Conservation (phyloP, 345 rosid species). For the Salix purpurea region DNA sequence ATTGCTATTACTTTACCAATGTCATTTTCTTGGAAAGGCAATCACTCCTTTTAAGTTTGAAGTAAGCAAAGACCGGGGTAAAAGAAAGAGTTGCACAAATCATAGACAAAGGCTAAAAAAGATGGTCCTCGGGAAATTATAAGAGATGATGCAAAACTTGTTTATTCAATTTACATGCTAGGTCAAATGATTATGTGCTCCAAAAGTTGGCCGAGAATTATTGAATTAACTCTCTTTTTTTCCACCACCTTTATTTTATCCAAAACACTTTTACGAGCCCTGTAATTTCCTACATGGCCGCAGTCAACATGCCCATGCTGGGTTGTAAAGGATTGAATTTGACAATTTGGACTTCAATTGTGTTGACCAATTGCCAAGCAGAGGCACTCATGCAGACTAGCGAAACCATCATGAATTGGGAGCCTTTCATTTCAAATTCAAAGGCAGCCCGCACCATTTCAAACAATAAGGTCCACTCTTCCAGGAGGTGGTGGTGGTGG, state of each 20-base stretch:
- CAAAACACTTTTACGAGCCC: slow-evolving; percentile 11
- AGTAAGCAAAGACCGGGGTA: neutral
- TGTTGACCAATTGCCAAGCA: neutral
- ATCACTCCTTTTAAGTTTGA: slow-evolving; percentile 9
- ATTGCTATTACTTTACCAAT: neutral
- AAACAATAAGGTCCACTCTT: neutral
- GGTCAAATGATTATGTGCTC: slow-evolving; percentile 35
- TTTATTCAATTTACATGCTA: neutral
- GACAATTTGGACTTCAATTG: neutral
- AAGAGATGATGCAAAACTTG: neutral
- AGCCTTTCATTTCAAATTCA: neutral
- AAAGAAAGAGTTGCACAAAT: neutral
- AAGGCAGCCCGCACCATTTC: neutral
- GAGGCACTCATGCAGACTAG: too few relatives aligned
- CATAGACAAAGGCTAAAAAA: neutral
- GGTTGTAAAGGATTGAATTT: neutral
- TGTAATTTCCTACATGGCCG: neutral
- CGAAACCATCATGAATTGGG: neutral
- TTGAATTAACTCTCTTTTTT: slow-evolving; percentile 2
- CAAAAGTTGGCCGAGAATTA: slow-evolving; percentile 25
- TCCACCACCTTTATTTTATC: neutral
- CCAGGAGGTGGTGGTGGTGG: neutral
- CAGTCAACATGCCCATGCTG: neutral
- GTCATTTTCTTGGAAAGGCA: slow-evolving; percentile 17
- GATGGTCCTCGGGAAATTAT: neutral